phyloP scores from a whole-genome alignment of 352 stramenopile species.

The Phytophthora brassicae region DNA sequence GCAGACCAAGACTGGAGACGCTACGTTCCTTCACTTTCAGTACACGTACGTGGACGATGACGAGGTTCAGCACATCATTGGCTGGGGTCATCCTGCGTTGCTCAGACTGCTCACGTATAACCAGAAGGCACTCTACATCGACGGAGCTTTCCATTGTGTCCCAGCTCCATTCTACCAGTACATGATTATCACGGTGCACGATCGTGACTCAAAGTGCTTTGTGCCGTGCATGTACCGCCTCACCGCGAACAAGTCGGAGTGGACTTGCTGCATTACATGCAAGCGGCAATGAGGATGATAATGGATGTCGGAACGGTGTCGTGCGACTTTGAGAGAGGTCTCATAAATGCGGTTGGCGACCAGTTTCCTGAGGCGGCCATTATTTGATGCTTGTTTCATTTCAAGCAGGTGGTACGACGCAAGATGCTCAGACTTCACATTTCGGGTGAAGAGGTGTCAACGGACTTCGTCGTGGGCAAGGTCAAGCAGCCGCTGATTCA shows the following conservation, averaged over 20 bases:
- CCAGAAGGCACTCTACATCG: slow-evolving; percentile 15
- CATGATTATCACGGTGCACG: slow-evolving; percentile 19
- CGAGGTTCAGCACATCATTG: slow-evolving; percentile 19
- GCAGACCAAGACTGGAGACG: slow-evolving; percentile 2
- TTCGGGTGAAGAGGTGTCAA: not conserved
- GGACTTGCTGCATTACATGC: not conserved
- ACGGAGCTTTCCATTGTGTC: slow-evolving; percentile 23
- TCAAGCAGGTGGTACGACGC: slow-evolving; percentile 24
- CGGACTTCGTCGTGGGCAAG: too few relatives aligned
- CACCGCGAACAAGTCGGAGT: not conserved
- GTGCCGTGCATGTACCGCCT: slow-evolving; percentile 12
- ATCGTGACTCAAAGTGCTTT: slow-evolving; percentile 4
- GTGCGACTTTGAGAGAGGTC: slow-evolving; percentile 21
- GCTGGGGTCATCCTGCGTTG: slow-evolving; percentile 21
- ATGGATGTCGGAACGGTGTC: slow-evolving; percentile 6
- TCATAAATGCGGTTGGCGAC: slow-evolving; percentile 15
- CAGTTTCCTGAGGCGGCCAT: slow-evolving; percentile 19
- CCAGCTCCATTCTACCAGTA: slow-evolving; percentile 18
- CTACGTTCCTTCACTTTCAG: slow-evolving; percentile 30
- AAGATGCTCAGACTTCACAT: slow-evolving; percentile 17
- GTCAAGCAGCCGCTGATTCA: too few relatives aligned
- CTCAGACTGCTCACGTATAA: slow-evolving; percentile 15
- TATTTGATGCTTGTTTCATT: slow-evolving; percentile 24
- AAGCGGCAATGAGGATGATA: not conserved
- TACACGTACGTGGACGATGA: slow-evolving; percentile 16